Percentiles rank a stretch among this genome's conserved stretches.
Evolutionary conservation across 2,329 filamentous ascomycete genomes (phyloP).

Genomic region (Aspergillus spinulosporus): DNA sequence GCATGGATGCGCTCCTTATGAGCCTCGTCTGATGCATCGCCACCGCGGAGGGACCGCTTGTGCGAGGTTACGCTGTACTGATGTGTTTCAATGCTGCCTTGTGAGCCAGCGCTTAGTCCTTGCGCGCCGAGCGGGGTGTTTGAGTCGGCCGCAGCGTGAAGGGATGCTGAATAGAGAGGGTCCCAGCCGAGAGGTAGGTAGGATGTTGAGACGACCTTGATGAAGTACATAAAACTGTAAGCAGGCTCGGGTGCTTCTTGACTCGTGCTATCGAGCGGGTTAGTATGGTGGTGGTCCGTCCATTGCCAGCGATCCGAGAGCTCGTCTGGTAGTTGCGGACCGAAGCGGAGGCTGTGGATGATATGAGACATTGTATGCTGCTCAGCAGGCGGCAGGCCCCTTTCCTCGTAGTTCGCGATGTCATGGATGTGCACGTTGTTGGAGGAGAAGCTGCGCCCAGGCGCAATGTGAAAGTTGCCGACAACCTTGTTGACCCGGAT

Average conservation of each 20-base stretch:
- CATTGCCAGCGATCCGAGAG: conserved; percentile 65
- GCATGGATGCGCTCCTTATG: conserved; percentile 92
- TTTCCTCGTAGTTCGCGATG: conserved; percentile 89
- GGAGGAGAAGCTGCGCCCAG: conserved; percentile 92
- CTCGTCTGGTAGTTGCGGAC: conserved; percentile 79
- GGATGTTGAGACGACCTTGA: conserved; percentile 96
- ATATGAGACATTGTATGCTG: conserved; percentile 85
- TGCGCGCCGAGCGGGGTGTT: conserved; percentile 67
- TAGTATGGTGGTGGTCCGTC: conserved; percentile 82
- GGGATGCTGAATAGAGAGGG: conserved; percentile 50
- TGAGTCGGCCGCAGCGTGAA: conserved; percentile 46
- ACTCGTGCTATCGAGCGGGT: conserved; percentile 79
- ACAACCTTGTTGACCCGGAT: conserved; percentile 97
- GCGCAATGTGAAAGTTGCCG: conserved; percentile 97
- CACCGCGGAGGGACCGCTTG: conserved; percentile 81
- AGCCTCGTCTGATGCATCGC: conserved; percentile 79
- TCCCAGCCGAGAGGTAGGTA: conserved; percentile 93
- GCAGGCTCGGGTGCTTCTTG: conserved; percentile 78
- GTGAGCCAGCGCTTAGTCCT: conserved; percentile 63
- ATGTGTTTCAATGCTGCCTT: conserved; percentile 91
- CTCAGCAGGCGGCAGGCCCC: conserved; percentile 56
- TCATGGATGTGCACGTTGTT: conserved; percentile 98
- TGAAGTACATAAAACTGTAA: conserved; percentile 98
- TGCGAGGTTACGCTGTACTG: conserved; percentile 98
- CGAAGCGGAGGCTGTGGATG: conserved; percentile 88